These are phyloP conservation scores for Ophiostoma australiae DNA, from an alignment of 2,329 filamentous ascomycete genomes.

Conservation along the genomic window DNA sequence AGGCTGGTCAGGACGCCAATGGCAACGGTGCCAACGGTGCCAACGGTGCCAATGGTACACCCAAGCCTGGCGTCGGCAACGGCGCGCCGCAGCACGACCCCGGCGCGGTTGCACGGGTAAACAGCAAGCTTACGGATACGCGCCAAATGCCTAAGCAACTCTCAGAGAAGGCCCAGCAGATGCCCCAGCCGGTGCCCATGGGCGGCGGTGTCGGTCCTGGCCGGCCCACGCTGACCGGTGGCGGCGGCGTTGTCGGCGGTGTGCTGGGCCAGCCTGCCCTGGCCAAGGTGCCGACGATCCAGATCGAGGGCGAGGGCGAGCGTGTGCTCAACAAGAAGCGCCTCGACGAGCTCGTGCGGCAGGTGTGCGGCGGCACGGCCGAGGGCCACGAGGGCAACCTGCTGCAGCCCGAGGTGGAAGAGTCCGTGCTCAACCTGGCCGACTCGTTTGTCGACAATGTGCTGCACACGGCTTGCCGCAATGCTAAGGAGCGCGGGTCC, in stretches of 20 bases:
- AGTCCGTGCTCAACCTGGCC: slow-evolving; percentile 84
- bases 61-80: slow-evolving; percentile 10
- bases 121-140: slow-evolving; percentile 49
- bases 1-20: slow-evolving; percentile 16
- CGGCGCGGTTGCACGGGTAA: not conserved
- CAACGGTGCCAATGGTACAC: slow-evolving; percentile 21
- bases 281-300: slow-evolving; percentile 73
- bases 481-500: slow-evolving; percentile 87
- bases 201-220: slow-evolving; percentile 55
- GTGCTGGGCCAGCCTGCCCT: slow-evolving; percentile 85
- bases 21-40: slow-evolving; percentile 33
- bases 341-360: slow-evolving; percentile 87
- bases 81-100: slow-evolving; percentile 20
- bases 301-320: slow-evolving; percentile 86
- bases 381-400: slow-evolving; percentile 70
- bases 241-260: slow-evolving; percentile 69
- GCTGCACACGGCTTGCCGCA: slow-evolving; percentile 77
- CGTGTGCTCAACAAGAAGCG: slow-evolving; percentile 97
- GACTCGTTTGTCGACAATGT: slow-evolving; percentile 95
- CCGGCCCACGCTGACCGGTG: slow-evolving; percentile 80
- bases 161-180: slow-evolving; percentile 59
- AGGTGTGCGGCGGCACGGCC: slow-evolving; percentile 77
- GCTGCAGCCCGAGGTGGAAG: slow-evolving; percentile 88
- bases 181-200: slow-evolving; percentile 69
- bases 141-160: slow-evolving; percentile 81